These are phyloP conservation scores for Arthrobotrys megalospora DNA, from an alignment of 2,329 filamentous ascomycete species.

Conservation along the genomic window DNA sequence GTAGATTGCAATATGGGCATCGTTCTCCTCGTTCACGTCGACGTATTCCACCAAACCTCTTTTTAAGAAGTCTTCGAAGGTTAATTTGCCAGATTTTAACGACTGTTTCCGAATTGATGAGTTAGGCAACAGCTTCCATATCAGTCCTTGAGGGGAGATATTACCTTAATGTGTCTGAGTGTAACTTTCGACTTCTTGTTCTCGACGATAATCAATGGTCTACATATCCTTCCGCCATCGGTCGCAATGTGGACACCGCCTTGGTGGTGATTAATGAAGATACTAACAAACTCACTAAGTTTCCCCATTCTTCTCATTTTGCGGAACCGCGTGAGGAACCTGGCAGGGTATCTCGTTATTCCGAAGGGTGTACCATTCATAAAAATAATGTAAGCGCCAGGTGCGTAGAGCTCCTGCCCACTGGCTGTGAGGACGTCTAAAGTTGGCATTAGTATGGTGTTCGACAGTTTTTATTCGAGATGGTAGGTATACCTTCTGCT, in stretches of 20 bases:
- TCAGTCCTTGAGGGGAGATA: neutral
- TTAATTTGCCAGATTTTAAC: slow-evolving; percentile 84
- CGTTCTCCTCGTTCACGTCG: slow-evolving; percentile 98
- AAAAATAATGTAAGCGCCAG: slow-evolving; percentile 89
- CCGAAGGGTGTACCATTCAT: slow-evolving; percentile 96
- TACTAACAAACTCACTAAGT: slow-evolving; percentile 95
- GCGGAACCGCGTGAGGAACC: slow-evolving; percentile 87
- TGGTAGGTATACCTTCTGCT: slow-evolving; percentile 79
- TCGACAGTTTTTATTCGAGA: neutral
- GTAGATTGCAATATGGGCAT: slow-evolving; percentile 91
- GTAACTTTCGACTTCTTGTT: slow-evolving; percentile 86
- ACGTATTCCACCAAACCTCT: slow-evolving; percentile 94
- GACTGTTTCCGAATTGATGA: slow-evolving; percentile 56
- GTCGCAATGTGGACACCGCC: slow-evolving; percentile 94
- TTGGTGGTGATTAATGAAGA: slow-evolving; percentile 95
- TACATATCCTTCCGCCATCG: slow-evolving; percentile 95
- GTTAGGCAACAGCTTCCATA: neutral
- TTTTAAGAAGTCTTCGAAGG: slow-evolving; percentile 94
- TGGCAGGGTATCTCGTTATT: slow-evolving; percentile 85
- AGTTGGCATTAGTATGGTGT: slow-evolving; percentile 10
- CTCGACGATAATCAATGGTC: slow-evolving; percentile 95
- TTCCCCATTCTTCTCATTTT: slow-evolving; percentile 88
- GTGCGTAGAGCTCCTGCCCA: slow-evolving; percentile 87
- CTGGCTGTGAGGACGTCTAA: slow-evolving; percentile 75
- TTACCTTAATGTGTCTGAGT: slow-evolving; percentile 80